Evolutionary conservation across 2,329 filamentous ascomycete species (phyloP).

Genomic region (Penicillium sp.): DNA sequence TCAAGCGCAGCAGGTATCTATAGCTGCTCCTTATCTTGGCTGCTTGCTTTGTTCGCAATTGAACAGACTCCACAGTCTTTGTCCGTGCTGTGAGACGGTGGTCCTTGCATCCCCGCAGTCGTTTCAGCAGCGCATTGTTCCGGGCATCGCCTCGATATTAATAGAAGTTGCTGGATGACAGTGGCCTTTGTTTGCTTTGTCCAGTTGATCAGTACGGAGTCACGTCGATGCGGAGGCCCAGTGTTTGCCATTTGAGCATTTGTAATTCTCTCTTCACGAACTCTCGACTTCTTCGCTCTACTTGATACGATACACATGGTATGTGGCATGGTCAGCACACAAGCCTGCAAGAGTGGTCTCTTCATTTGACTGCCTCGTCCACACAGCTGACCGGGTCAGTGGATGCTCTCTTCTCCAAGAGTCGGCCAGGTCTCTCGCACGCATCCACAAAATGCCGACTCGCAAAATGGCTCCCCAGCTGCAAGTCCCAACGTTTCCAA

Average conservation of each 20-base stretch:
- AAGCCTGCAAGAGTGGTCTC: too few relatives aligned
- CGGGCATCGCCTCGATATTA: slow-evolving; percentile 9
- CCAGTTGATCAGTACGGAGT: too few relatives aligned
- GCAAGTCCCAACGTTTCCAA: slow-evolving; percentile 27
- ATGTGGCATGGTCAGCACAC: not conserved
- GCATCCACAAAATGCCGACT: slow-evolving; percentile 15
- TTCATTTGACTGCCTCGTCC: too few relatives aligned
- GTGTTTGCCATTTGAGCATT: not conserved
- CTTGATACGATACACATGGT: slow-evolving; percentile 5
- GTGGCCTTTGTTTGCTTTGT: not conserved
- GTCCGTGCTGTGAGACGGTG: not conserved
- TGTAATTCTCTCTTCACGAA: not conserved
- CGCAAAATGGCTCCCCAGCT: slow-evolving; percentile 24
- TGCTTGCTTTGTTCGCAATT: not conserved
- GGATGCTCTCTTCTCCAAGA: not conserved
- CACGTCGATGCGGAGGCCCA: not conserved
- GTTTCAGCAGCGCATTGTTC: slow-evolving; percentile 1
- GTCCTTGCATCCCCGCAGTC: not conserved
- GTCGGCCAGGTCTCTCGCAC: not conserved
- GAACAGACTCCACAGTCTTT: not conserved
- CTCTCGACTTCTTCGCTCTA: not conserved
- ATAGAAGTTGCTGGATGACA: slow-evolving; percentile 10
- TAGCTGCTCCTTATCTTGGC: not conserved
- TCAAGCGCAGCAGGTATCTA: too few relatives aligned
- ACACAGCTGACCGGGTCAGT: not conserved